Evolutionary conservation across 305 asterid species (phyloP).

Genomic region (Fraxinus nigra): DNA sequence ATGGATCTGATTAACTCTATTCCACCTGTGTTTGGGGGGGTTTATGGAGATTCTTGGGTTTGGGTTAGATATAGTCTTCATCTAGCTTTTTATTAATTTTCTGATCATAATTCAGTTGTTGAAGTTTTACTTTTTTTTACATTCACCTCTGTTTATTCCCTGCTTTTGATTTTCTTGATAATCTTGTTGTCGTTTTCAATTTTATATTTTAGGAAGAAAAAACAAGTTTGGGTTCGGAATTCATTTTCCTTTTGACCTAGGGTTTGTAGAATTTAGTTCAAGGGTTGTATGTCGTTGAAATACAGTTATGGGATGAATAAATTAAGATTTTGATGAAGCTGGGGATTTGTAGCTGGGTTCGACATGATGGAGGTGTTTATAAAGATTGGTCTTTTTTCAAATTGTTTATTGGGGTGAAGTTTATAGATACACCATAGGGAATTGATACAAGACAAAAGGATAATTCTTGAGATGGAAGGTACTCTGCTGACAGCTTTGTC

Average conservation of each 20-base stretch:
- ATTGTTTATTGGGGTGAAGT: constrained; percentile 28
- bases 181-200: not conserved
- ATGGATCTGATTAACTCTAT: constrained; percentile 39
- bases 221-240: constrained; percentile 14
- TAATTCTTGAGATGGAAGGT: constrained; percentile 54
- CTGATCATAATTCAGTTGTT: not conserved
- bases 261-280: constrained; percentile 23
- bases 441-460: constrained; percentile 11
- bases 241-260: constrained; percentile 5
- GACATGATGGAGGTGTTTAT: constrained; percentile 31
- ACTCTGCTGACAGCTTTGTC: constrained; percentile 55
- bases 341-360: constrained; percentile 53
- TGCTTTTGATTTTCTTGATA: constrained; percentile 5
- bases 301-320: constrained; percentile 33
- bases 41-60: constrained; percentile 41
- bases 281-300: constrained; percentile 9
- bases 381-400: constrained; percentile 25
- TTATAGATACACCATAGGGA: not conserved
- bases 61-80: constrained; percentile 37
- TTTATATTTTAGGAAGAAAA: not conserved
- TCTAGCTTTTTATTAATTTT: constrained; percentile 29
- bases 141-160: not conserved
- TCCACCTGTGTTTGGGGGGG: constrained; percentile 36
- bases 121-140: not conserved
- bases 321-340: constrained; percentile 43